These are phyloP conservation scores for Zelopaecilomyces penicillatus DNA, from an alignment of 2,329 filamentous ascomycete genomes.

Conservation along the genomic window DNA sequence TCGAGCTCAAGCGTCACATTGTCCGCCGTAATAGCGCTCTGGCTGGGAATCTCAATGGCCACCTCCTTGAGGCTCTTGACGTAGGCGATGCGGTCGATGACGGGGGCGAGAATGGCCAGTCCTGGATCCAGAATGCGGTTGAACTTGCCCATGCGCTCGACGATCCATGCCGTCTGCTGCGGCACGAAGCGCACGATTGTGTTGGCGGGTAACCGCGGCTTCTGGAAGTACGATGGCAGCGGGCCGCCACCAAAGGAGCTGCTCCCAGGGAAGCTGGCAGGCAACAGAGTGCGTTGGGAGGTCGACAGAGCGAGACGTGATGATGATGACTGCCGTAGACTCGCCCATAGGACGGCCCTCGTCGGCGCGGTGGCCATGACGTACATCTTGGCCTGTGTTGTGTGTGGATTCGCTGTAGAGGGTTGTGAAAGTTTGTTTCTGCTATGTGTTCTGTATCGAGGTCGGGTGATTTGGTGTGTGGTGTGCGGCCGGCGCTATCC, in stretches of 20 bases:
- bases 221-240: conserved; percentile 71
- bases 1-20: conserved; percentile 96
- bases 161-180: conserved; percentile 99
- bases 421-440: too few species aligned
- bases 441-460: too few species aligned
- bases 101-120: conserved; percentile 77
- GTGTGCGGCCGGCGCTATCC: too few species aligned
- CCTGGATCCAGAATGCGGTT: conserved; percentile 88
- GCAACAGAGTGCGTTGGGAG: conserved; percentile 23
- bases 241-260: conserved; percentile 16
- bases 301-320: conserved; percentile 21
- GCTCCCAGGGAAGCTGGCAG: conserved; percentile 19
- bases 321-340: background rate
- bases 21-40: conserved; percentile 96
- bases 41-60: conserved; percentile 92
- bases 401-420: background rate
- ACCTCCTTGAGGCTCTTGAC: conserved; percentile 96
- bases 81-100: conserved; percentile 93
- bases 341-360: conserved; percentile 20
- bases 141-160: conserved; percentile 99
- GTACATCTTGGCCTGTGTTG: background rate
- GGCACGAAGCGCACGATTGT: conserved; percentile 94
- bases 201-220: conserved; percentile 72
- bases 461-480: too few species aligned
- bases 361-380: conserved; percentile 17